A percentile compares a stretch with the other conserved stretches of the same genome.
Evolutionary conservation across 176 grass and related monocot genomes (phyloP).

Genomic region (Ananas comosus): DNA sequence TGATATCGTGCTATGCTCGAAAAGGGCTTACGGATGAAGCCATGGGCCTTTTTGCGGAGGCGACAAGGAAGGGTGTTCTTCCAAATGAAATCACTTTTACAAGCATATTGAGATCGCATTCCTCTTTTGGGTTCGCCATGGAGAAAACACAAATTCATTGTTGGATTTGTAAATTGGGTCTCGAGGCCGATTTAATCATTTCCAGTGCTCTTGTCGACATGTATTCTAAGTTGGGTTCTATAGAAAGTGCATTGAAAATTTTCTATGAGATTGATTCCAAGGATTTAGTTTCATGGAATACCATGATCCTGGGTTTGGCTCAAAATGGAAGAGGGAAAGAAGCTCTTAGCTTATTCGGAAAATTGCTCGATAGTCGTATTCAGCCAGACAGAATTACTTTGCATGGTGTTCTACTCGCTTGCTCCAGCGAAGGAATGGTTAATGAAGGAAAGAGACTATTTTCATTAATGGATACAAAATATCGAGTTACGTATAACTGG

Average conservation of each 20-base stretch:
- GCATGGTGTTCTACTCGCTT: conserved; percentile 58
- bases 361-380: conserved; percentile 37
- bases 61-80: conserved; percentile 45
- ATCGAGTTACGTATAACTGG: conserved; percentile 27
- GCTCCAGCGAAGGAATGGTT: conserved; percentile 37
- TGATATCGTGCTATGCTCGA: conserved; percentile 55
- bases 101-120: conserved; percentile 58
- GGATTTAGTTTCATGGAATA: conserved; percentile 79
- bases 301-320: conserved; percentile 64
- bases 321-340: conserved; percentile 65
- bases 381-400: conserved; percentile 76
- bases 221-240: conserved; percentile 76
- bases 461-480: conserved; percentile 53
- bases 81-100: conserved; percentile 74
- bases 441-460: conserved; percentile 44
- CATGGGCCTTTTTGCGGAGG: conserved; percentile 38
- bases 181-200: conserved; percentile 48
- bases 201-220: conserved; percentile 64
- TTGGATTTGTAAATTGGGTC: conserved; percentile 58
- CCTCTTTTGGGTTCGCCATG: conserved; percentile 52
- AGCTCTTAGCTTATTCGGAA: conserved; percentile 48
- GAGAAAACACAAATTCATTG: conserved; percentile 68
- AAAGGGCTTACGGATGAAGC: conserved; percentile 54
- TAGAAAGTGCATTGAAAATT: conserved; percentile 34
- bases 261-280: conserved; percentile 33